phyloP scores from a whole-genome alignment of 2,329 filamentous ascomycete species.

The Sporothrix phasma region DNA sequence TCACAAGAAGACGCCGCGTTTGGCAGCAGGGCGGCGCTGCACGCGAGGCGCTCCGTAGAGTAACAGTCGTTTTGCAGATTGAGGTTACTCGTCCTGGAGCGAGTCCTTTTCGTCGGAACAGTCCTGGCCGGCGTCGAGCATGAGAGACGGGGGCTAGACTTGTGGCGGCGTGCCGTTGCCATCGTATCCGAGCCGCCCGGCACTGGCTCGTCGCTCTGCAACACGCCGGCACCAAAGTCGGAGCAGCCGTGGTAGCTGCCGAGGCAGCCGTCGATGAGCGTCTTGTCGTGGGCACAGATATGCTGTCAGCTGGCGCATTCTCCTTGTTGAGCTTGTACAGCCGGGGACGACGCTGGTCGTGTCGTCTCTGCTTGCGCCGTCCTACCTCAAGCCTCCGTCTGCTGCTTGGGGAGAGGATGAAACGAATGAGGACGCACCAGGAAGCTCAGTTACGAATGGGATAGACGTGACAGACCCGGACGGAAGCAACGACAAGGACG shows the following conservation, averaged over 20 bases:
- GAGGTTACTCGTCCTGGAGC: constrained; percentile 63
- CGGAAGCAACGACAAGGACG: no score
- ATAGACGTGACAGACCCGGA: no score
- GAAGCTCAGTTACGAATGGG: no score
- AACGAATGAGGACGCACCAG: no score
- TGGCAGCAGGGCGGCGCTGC: constrained; percentile 64
- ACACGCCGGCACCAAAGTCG: background rate
- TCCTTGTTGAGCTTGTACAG: constrained; percentile 52
- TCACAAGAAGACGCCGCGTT: constrained; percentile 68
- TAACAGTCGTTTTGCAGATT: constrained; percentile 66
- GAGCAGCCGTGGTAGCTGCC: constrained; percentile 28
- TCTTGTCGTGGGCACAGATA: constrained; percentile 50
- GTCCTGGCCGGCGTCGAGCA: constrained; percentile 51
- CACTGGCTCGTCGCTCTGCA: background rate
- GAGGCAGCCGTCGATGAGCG: constrained; percentile 49
- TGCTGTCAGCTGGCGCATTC: constrained; percentile 49
- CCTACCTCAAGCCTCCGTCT: constrained; percentile 5
- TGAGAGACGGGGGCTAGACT: constrained; percentile 50
- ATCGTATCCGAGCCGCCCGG: no score
- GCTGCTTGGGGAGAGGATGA: no score
- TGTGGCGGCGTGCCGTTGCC: constrained; percentile 25
- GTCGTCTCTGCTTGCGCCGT: constrained; percentile 24
- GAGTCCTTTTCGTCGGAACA: constrained; percentile 61
- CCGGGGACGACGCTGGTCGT: constrained; percentile 44
- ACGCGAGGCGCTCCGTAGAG: constrained; percentile 59